Evolutionary conservation across 805 yeast genomes (phyloP), one percentile per base, ranked within the genome.

Genomic region (Nakazawaea laoshanensis): DNA sequence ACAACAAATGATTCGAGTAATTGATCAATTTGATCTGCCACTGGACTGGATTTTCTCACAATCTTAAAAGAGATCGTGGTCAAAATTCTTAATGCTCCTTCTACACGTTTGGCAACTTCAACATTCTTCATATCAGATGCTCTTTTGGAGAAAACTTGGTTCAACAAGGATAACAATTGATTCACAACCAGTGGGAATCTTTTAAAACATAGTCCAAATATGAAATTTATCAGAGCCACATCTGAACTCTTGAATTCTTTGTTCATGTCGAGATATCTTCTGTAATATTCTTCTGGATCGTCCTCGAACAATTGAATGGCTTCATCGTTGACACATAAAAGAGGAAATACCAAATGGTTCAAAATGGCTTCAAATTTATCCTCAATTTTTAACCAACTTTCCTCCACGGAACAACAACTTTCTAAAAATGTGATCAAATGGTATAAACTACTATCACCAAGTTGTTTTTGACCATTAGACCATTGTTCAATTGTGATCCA

Each of bases 231-330:
- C 5, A 74, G 61, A 1, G 74, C 75, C 22, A 63, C 60, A 40
- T 68, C 75, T 4, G 74, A 59, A 20, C 67, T 66, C 24, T 61
- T 64, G 20, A 56, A 54, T 36, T 67, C 74, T 36, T 67, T 55
- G 42, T 61, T 63, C 26, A 74, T 58, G 52, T 75, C 84, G 45
- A 84, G 66, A 34, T 70, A 70, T 33, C 77, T 63, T 52, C 85
- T 83, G 35, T 89, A 75, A 52, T 85, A 92, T 50, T 87, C 96
- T 36, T 74, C 80, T 3, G 96, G 96, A 46, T 88, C 96, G 40
- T 70, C 75, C 41, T 86, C 94, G 57, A 83, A 88, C 4, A 72
- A 55, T 43, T 83, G 94, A 36, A 85, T 59, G 13, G 75, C 73
- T 5, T 69, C 75, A 34, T 76, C 77, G 6, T 70, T 65, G 2